Evolutionary conservation across 169 alveolate genomes (phyloP), one percentile per base, ranked within the genome.

Genomic region (Blepharisma undulans): DNA sequence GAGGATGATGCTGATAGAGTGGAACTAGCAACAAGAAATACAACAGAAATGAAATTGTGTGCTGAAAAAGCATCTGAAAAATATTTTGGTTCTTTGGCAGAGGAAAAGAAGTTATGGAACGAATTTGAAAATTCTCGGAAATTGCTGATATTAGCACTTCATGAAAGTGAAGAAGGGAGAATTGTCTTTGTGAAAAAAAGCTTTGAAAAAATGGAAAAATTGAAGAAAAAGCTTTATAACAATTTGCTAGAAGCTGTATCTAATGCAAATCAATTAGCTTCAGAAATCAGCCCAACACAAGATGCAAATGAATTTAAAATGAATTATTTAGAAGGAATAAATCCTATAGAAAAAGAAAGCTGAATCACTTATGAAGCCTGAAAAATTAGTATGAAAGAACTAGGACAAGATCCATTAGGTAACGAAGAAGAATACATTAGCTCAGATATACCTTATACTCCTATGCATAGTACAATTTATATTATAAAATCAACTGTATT

Each of bases 321-420:
- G 14, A 78, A 21, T 27, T 78, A 29, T 78, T 32, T 78, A 21
- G 34, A 0, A 27, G 25, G 29, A 32, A 22, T 33, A 8, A 4
- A 82, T 21, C 32, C 76, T 22, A 21, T 29, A 3, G 80, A 59
- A 22, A 82, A 59, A 59, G 89, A 34, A 30, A 0, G 60, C 33
- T 82, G 89, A 78, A 60, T 82, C 60, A 19, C 72, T 48, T 82
- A 82, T 60, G 89, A 82, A 36, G 34, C n/a, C 14, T 82, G 89
- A 72, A 82, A 36, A 59, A 82, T 22, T 21, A 30, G 60, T 3
- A 21, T 34, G 32, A 82, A 60, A 48, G 89, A 36, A 14, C 33
- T 19, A 25, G 89, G 77, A 4, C 27, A 82, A 59, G 77, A 82
- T 60, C 77, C 89, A 22, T 59, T 82, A 2, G 72, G 29, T 10